Evolutionary conservation across 2,329 filamentous ascomycete species (phyloP), one percentile per base, ranked within the genome.

Genomic region (Microsporum audouinii): DNA sequence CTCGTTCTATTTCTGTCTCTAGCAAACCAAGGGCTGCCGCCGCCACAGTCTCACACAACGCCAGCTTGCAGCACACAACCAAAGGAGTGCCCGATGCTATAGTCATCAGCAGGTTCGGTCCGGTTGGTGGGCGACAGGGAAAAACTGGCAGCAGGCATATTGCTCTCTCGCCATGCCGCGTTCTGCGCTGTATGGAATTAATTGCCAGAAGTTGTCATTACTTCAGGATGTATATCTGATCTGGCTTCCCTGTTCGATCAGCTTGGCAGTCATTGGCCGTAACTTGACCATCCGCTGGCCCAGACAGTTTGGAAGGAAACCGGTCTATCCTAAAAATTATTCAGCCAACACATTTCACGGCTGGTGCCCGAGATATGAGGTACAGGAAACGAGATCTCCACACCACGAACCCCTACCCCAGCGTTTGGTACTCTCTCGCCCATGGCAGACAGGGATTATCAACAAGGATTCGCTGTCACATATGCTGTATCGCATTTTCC

Each of bases 371-470:
- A 55, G 33, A 55, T 55, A 34, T 36, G 31, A 55, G 14, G 31
- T 14, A 55, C 23, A n/a, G 33, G 31, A 55, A 55, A 34, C 33
- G 33, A 36, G 51, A 36, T 36, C 51, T 55, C 51, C 51, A 55
- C 51, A 55, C 5, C 29, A 34, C 51, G 33, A 55, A 55, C 33
- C 51, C 51, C 51, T 55, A 55, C 51, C 51, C 51, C 33, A 12
- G 51, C 51, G 51, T 55, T 31, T 55, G 51, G 51, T 55, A 23
- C 51, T 55, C 7, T 55, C n/a, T 34, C 51, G 51, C 51, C 51
- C 51, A 55, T 55, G 51, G 51, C 51, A 55, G n/a, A 36, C 51
- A 55, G 51, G 51, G 51, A 55, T 55, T 17, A 12, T 33, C n/a
- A 12, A 23, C 51, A n/a, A 36, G 51, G 51, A 17, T 34, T 29